Evolutionary conservation across 352 stramenopile genomes (phyloP), one percentile per base, ranked within the genome.

Genomic region (Pythium apleroticum): DNA sequence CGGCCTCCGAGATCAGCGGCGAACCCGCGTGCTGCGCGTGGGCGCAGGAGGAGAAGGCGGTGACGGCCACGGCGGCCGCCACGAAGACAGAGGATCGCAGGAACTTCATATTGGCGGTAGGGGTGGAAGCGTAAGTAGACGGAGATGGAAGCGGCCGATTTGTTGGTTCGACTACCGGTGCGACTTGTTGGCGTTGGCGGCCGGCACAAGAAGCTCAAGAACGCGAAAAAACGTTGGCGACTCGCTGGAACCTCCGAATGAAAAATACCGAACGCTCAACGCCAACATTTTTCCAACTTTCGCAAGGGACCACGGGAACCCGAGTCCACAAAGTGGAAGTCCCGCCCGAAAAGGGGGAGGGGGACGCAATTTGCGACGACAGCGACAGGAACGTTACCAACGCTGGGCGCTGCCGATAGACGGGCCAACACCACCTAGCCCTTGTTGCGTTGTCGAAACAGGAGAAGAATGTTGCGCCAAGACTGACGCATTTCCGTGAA

Each of bases 241-340:
- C 43, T 62, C 52, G 65, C 60, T 57, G 60, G 66, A 75, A 75
- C 73, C 73, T 80, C 73, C 73, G 73, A 80, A 80, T 80, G 71
- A 74, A 78, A 76, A 66, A 68, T 72, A 78, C 62, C 50, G 49
- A 58, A 46, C 20, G 6, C 20, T 25, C 24, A 31, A 30, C 46
- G 24, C 46, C 22, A n/a, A 53, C 22, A 31, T 33, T 53, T 53
- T 53, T 53, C 24, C 46, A 27, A 53, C 22, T 33, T 53, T 53
- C 11, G 10, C 22, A 33, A 25, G 43, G 41, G 28, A 10, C 46
- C 49, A 67, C n/a, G n/a, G n/a, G n/a, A 17, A n/a, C n/a, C n/a
- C n/a, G n/a, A n/a, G n/a, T n/a, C n/a, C n/a, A n/a, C n/a, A n/a
- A n/a, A n/a, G n/a, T n/a, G n/a, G n/a, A n/a, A n/a, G n/a, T n/a